Base-by-base conservation (phyloP, 2,329 filamentous ascomycete genomes). In the Colletotrichum sp. region DNA sequence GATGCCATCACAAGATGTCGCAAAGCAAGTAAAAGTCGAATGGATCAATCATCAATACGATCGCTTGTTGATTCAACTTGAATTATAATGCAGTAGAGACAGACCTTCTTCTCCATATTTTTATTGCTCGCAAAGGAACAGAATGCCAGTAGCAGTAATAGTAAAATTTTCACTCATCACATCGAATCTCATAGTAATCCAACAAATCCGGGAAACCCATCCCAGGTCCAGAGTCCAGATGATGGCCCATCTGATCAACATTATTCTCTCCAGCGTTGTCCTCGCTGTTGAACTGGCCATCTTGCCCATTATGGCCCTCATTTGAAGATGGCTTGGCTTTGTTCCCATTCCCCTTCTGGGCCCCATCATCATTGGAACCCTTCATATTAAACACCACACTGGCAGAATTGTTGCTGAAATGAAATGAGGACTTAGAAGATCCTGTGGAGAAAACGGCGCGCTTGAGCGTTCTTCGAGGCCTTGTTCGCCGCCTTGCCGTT, bases 121-220 rank as follows among this genome's bases (percentile, higher is more conserved):
- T 32, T 21, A 1, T 21, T n/a, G 16, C 16, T n/a, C 32, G 15
- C 28, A 4, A n/a, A 71, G 13, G n/a, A 21, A 15, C 48, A 58
- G 36, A 57, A 38, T 34, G 48, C 18, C 61, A 32, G 43, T 38
- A n/a, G 21, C 3, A 38, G 43, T 21, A 65, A 43, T 28, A 6
- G 43, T 71, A 38, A 71, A 71, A 13, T 16, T 30, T 24, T 72
- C 55, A 72, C 64, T 72, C 65, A 61, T 69, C 71, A 57, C 71
- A 73, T 30, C 18, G 21, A 57, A 73, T 73, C 36, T 73, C 65
- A 18, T 30, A 73, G n/a, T 63, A 73, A 10, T 73, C 55, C 21
- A 60, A 73, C 57, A 73, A 34, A 21, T 69, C 38, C 26, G 13
- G 10, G 9, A 69, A 63, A 3, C n/a, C 38, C 16, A 57, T 34